Evolutionary conservation across 805 yeast genomes (phyloP).

Genomic region (Saccharomycopsis fibuligera): DNA sequence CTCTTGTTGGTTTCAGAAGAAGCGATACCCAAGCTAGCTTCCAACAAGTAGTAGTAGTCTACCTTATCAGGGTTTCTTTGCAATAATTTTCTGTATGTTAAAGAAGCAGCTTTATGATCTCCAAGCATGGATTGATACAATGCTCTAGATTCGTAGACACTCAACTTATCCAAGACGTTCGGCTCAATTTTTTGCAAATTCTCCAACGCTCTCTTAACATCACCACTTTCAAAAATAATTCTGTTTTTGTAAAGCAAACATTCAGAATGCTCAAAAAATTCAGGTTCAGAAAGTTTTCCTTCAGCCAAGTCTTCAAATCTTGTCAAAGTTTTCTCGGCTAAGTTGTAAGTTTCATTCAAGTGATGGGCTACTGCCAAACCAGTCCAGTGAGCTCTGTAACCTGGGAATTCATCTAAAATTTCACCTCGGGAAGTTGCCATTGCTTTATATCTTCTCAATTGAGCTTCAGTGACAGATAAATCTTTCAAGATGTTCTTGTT

Average conservation of each 20-base stretch:
- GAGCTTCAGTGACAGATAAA: conserved; percentile 71
- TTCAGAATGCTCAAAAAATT: conserved; percentile 76
- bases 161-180: conserved; percentile 50
- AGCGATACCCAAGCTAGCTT: conserved; percentile 51
- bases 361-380: conserved; percentile 81
- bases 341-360: conserved; percentile 56
- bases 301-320: conserved; percentile 71
- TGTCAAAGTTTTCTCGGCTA: conserved; percentile 64
- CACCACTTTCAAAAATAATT: conserved; percentile 57
- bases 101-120: conserved; percentile 55
- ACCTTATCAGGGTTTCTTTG: conserved; percentile 82
- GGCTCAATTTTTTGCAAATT: conserved; percentile 49
- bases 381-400: conserved; percentile 88
- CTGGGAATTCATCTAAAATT: conserved; percentile 67
- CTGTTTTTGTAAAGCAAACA: conserved; percentile 66
- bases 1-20: conserved; percentile 42
- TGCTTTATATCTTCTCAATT: conserved; percentile 64
- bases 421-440: conserved; percentile 58
- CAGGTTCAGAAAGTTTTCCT: conserved; percentile 61
- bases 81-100: conserved; percentile 59
- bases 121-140: conserved; percentile 54
- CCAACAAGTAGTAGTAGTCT: conserved; percentile 60
- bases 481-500: conserved; percentile 80
- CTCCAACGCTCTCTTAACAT: conserved; percentile 56
- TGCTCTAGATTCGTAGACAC: conserved; percentile 63